Evolutionary conservation across 805 yeast species (phyloP).

Genomic region (Starmera quercuum): DNA sequence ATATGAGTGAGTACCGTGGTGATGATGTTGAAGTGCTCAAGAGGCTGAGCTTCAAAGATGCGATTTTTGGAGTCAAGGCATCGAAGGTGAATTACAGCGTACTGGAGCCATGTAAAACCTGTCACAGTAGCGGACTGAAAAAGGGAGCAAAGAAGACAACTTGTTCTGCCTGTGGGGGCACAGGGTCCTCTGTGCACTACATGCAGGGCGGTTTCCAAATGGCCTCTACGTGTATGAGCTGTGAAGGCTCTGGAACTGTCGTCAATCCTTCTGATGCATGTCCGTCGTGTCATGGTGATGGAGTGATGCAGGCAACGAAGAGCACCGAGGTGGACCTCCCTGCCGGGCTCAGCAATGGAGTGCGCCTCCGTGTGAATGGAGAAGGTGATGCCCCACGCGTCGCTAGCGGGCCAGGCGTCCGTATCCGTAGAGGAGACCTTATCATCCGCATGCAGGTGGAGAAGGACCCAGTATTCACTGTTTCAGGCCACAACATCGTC

Average conservation of each 20-base stretch:
- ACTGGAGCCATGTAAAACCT: slow-evolving; percentile 67
- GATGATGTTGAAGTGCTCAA: slow-evolving; percentile 79
- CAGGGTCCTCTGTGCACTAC: slow-evolving; percentile 82
- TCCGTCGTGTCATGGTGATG: slow-evolving; percentile 79
- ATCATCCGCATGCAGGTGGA: slow-evolving; percentile 72
- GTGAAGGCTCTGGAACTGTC: slow-evolving; percentile 84
- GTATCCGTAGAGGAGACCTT: slow-evolving; percentile 77
- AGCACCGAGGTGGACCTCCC: slow-evolving; percentile 82
- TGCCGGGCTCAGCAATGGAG: slow-evolving; percentile 81
- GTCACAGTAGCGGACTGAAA: slow-evolving; percentile 84
- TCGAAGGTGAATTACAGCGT: slow-evolving; percentile 63
- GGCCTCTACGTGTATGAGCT: slow-evolving; percentile 84
- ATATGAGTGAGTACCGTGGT: slow-evolving; percentile 77
- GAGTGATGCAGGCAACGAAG: slow-evolving; percentile 62
- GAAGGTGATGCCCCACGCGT: slow-evolving; percentile 88
- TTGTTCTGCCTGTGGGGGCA: slow-evolving; percentile 85
- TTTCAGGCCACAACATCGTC: slow-evolving; percentile 61
- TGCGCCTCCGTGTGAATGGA: slow-evolving; percentile 73
- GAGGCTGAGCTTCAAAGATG: slow-evolving; percentile 73
- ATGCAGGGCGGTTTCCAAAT: slow-evolving; percentile 93
- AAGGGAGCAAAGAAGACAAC: slow-evolving; percentile 65
- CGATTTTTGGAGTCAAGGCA: slow-evolving; percentile 70
- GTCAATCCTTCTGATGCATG: slow-evolving; percentile 67
- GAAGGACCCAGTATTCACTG: slow-evolving; percentile 62
- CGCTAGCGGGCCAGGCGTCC: slow-evolving; percentile 63